These are phyloP conservation scores for Kwoniella shivajii DNA, from an alignment of 1,284 basidiomycete genomes.

Conservation along the genomic window DNA sequence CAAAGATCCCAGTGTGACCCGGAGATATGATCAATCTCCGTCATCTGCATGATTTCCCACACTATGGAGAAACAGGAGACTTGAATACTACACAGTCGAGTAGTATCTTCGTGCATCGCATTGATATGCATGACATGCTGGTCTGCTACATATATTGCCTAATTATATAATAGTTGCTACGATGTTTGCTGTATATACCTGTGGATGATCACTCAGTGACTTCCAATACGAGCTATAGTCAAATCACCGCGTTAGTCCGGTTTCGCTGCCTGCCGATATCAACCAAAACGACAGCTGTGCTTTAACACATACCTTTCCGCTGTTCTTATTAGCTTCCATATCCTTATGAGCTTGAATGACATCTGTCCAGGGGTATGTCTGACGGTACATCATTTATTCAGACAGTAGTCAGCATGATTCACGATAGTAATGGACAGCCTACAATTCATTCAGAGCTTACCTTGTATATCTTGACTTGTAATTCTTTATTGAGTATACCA, in stretches of 20 bases:
- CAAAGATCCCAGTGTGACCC: neutral
- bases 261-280: constrained; percentile 19
- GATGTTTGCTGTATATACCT: neutral
- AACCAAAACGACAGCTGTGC: constrained; percentile 6
- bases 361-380: constrained; percentile 74
- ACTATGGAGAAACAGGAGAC: too few species aligned
- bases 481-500: constrained; percentile 65
- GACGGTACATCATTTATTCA: neutral
- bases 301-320: constrained; percentile 57
- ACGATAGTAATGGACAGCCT: neutral
- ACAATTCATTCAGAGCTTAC: too few species aligned
- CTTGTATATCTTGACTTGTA: constrained; percentile 77
- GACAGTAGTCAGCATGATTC: neutral
- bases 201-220: constrained; percentile 3
- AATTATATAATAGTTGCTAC: too few species aligned
- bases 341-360: constrained; percentile 81
- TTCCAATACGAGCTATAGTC: constrained; percentile 10
- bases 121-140: too few species aligned
- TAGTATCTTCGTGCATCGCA: too few species aligned
- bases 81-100: too few species aligned
- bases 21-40: neutral
- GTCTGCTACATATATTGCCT: too few species aligned
- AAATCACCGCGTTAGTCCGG: neutral
- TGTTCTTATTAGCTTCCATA: constrained; percentile 81
- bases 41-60: neutral